Conservation (phyloP, 2,329 filamentous ascomycete genomes). For the Elsinoe fawcettii region DNA sequence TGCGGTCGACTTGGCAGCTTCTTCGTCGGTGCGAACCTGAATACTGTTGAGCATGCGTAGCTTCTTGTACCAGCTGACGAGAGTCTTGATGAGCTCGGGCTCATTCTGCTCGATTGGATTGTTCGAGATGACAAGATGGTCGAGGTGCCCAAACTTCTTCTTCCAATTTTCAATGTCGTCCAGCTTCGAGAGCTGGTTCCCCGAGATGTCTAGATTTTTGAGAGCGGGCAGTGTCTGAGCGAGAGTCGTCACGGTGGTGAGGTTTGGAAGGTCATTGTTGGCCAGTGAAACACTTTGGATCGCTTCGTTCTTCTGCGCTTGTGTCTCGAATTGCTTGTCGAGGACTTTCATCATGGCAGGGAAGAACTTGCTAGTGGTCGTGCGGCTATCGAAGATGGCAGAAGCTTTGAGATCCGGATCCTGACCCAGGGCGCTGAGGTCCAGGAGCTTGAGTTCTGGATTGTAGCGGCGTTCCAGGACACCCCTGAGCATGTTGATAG, state of each 20-base stretch:
- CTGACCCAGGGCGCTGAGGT: conserved; percentile 68
- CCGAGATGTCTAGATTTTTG: conserved; percentile 79
- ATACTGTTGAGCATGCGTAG: conserved; percentile 68
- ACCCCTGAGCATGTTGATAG: conserved; percentile 52
- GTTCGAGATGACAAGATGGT: conserved; percentile 69
- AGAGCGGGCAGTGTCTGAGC: conserved; percentile 75
- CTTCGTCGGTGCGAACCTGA: conserved; percentile 64
- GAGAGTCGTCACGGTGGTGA: conserved; percentile 64
- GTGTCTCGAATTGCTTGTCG: conserved; percentile 64
- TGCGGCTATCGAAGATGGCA: conserved; percentile 65
- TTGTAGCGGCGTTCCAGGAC: conserved; percentile 72
- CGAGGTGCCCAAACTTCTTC: conserved; percentile 66
- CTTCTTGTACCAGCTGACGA: conserved; percentile 76
- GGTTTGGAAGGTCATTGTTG: conserved; percentile 67
- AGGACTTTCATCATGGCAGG: conserved; percentile 84
- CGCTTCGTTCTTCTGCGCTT: conserved; percentile 64
- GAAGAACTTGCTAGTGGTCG: conserved; percentile 78
- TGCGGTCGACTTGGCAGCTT: conserved; percentile 52
- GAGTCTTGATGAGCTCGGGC: conserved; percentile 53
- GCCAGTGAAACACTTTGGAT: conserved; percentile 76
- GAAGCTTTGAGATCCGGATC: conserved; percentile 65
- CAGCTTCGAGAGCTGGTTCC: conserved; percentile 66
- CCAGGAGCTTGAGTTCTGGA: conserved; percentile 62
- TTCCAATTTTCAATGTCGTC: conserved; percentile 67
- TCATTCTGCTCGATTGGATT: conserved; percentile 58